These are phyloP conservation scores for Lasiosphaeria miniovina DNA, from an alignment of 495 filamentous ascomycete genomes.

Conservation along the genomic window DNA sequence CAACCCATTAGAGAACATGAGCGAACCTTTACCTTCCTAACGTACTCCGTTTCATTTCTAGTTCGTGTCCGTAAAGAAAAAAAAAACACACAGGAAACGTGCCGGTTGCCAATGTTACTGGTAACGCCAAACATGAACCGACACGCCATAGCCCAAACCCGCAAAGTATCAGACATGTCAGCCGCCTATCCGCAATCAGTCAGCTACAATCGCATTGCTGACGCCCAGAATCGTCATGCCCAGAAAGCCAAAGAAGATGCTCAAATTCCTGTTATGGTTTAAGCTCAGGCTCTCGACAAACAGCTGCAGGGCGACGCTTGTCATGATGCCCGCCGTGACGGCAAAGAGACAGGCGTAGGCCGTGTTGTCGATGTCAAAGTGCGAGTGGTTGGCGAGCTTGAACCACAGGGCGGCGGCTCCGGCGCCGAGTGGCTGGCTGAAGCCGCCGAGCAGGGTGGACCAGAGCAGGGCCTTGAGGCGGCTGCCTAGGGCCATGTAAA, in stretches of 20 bases:
- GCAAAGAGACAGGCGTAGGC: conserved; percentile 91
- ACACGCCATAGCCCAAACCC: too few species aligned
- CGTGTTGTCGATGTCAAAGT: conserved; percentile 58
- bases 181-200: not conserved
- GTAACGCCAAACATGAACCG: too few species aligned
- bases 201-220: conserved; percentile 67
- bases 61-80: too few species aligned
- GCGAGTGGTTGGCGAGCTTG: conserved; percentile 49
- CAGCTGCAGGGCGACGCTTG: conserved; percentile 82
- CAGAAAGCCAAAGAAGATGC: conserved; percentile 79
- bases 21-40: too few species aligned
- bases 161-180: too few species aligned
- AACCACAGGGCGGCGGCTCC: conserved; percentile 83
- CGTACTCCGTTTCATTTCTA: too few species aligned
- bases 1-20: too few species aligned
- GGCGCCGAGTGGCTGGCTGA: conserved; percentile 84
- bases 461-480: conserved; percentile 78
- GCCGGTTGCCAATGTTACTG: too few species aligned
- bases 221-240: conserved; percentile 88
- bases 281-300: conserved; percentile 81
- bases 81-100: too few species aligned
- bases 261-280: conserved; percentile 74
- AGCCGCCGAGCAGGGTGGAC: conserved; percentile 77
- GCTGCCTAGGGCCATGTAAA: conserved; percentile 81
- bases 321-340: conserved; percentile 89